Evolutionary conservation across 2,329 filamentous ascomycete genomes (phyloP), one percentile per base, ranked within the genome.

Genomic region (Penicillium griseofulvum): DNA sequence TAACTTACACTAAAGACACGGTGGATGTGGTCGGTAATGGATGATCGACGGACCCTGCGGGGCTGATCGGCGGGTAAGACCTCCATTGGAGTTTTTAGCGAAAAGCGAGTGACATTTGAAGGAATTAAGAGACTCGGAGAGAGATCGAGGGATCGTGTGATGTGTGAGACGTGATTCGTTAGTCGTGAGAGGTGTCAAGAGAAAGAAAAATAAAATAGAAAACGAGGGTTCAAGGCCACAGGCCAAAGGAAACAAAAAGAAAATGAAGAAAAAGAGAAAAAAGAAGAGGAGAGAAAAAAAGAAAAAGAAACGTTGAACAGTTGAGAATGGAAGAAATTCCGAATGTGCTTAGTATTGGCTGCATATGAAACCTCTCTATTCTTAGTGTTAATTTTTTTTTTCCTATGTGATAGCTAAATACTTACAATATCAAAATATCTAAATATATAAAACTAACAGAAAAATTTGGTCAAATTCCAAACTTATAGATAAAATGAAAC

Each of bases 41-140:
- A 65, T 31, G 63, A 63, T 62, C 60, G 54, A 24, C 62, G 62
- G 47, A 34, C 48, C 44, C 55, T 49, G 60, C 62, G 59, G 62
- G 60, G 58, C 41, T 46, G 58, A 55, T 62, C 56, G 39, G 47
- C 55, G 33, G 55, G 47, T 29, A 39, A n/a, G 26, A 16, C n/a
- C 19, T 42, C 47, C 62, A 64, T 64, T 34, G 36, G 26, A 12
- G 7, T 26, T 50, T 10, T 22, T 29, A 34, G 12, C 5, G 29
- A 29, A 6, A 54, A 53, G 53, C 39, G 43, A 56, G 14, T 39
- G 49, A 34, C 51, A 57, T 22, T 22, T 22, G 22, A 22, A 4
- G 22, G 22, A 22, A 22, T 22, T 22, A 22, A 22, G 22, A 22
- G 22, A 22, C 22, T 22, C 22, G 22, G 22, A 22, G 26, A 47